phyloP scores from a whole-genome alignment of 805 yeast species.

The Yarrowia divulgata region DNA sequence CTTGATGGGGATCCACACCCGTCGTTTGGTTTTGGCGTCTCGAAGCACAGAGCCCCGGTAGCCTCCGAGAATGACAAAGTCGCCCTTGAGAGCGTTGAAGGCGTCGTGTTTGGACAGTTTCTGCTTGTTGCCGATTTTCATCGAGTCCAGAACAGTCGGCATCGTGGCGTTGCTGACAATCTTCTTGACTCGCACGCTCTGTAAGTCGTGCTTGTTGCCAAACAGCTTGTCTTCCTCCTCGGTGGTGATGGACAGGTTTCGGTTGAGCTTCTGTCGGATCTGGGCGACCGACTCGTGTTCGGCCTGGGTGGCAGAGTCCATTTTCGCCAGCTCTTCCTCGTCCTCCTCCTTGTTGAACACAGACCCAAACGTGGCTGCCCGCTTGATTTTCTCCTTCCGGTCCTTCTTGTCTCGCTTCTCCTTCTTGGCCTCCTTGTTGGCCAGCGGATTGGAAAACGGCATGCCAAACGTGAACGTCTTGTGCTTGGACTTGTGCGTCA shows the following conservation, averaged over 20 bases:
- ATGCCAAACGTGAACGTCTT: slow-evolving; percentile 55
- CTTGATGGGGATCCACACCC: slow-evolving; percentile 85
- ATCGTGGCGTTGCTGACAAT: slow-evolving; percentile 64
- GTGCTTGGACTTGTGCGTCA: slow-evolving; percentile 34
- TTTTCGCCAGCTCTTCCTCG: slow-evolving; percentile 5
- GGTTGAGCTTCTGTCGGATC: slow-evolving; percentile 40
- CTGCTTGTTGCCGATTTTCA: slow-evolving; percentile 52
- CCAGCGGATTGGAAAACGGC: slow-evolving; percentile 62
- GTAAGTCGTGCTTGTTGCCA: slow-evolving; percentile 67
- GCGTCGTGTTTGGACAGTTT: slow-evolving; percentile 43
- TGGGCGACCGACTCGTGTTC: slow-evolving; percentile 37
- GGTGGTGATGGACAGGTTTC: slow-evolving; percentile 42
- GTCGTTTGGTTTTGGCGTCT: slow-evolving; percentile 65
- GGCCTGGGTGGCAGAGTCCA: slow-evolving; percentile 39
- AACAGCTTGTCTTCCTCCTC: slow-evolving; percentile 49
- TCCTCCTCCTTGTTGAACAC: slow-evolving; percentile 15
- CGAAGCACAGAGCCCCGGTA: slow-evolving; percentile 83
- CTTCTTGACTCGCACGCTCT: slow-evolving; percentile 62
- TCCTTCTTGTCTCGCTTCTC: slow-evolving; percentile 42
- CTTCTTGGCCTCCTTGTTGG: slow-evolving; percentile 40
- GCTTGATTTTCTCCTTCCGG: slow-evolving; percentile 10
- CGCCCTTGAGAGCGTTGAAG: slow-evolving; percentile 67
- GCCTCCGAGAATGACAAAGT: slow-evolving; percentile 83
- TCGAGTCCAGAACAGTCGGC: slow-evolving; percentile 62
- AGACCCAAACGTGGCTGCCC: slow-evolving; percentile 9